A percentile compares a stretch with the other conserved stretches of the same genome.
Conservation (phyloP, 352 stramenopile species). For the Globisporangium heterothallicum region DNA sequence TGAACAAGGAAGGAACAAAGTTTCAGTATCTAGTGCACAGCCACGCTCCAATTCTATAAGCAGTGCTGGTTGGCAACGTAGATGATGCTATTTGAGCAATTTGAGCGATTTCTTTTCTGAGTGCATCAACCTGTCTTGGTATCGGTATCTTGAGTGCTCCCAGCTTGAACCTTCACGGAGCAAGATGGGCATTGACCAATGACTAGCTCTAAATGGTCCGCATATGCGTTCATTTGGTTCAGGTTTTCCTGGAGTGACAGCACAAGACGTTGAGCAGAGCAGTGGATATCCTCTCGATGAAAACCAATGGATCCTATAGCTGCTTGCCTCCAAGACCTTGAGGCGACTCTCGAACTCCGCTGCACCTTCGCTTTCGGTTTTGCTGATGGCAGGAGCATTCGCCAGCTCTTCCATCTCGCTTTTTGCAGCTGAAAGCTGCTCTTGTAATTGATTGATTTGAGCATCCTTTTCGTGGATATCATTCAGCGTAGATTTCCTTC, state of each 20-base stretch:
- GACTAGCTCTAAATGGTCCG: constrained; percentile 70
- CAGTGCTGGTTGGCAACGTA: not conserved
- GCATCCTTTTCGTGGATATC: constrained; percentile 23
- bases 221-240: constrained; percentile 72
- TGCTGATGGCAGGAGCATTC: constrained; percentile 8
- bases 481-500: constrained; percentile 10
- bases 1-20: constrained; percentile 73
- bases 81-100: constrained; percentile 1
- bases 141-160: constrained; percentile 47
- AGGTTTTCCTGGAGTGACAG: constrained; percentile 53
- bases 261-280: not conserved
- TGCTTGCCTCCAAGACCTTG: constrained; percentile 60
- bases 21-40: constrained; percentile 73
- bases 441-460: constrained; percentile 32
- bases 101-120: not conserved
- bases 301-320: not conserved
- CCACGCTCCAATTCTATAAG: constrained; percentile 50
- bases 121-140: constrained; percentile 12
- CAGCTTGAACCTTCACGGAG: constrained; percentile 64
- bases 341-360: constrained; percentile 29
- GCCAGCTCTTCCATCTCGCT: constrained; percentile 13
- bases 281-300: not conserved
- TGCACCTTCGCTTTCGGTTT: constrained; percentile 19
- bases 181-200: constrained; percentile 67
- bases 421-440: constrained; percentile 20